Conservation (phyloP, 140 eudicot species). For the Erigeron philadelphicus region DNA sequence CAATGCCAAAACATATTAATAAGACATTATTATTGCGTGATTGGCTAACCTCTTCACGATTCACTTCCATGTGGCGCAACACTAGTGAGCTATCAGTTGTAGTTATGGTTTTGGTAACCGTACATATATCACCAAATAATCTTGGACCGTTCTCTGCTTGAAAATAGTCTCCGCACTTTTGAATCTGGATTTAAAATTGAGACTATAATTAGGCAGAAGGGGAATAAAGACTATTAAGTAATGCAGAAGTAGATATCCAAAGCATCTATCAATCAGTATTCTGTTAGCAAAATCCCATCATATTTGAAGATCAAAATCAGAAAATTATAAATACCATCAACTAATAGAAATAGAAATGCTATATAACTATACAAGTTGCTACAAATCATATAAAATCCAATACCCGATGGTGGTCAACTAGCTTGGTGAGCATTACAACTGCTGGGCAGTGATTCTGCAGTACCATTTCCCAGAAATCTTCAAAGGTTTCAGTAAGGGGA, state of each 20-base stretch:
- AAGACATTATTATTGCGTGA: background rate
- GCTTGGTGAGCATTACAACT: conserved; percentile 70
- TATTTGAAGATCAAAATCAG: background rate
- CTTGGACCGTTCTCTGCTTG: conserved; percentile 92
- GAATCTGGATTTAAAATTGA: conserved; percentile 47
- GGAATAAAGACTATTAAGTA: background rate
- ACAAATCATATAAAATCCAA: conserved; percentile 28
- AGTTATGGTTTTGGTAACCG: conserved; percentile 47
- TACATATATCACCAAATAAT: conserved; percentile 68
- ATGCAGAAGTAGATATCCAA: background rate
- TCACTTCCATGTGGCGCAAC: conserved; percentile 70
- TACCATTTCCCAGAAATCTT: conserved; percentile 94
- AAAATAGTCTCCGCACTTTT: conserved; percentile 93
- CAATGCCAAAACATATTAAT: background rate
- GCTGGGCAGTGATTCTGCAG: conserved; percentile 67
- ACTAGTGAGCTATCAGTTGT: conserved; percentile 63
- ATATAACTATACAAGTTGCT: background rate
- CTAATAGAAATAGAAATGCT: conserved; percentile 5
- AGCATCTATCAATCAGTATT: background rate
- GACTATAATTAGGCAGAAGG: conserved; percentile 16
- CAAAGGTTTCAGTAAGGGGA: conserved; percentile 67
- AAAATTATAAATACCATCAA: background rate
- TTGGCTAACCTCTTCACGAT: conserved; percentile 64
- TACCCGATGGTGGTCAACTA: conserved; percentile 68
- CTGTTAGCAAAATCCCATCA: background rate